Evolutionary conservation across 805 yeast species (phyloP), one percentile per base, ranked within the genome.

Genomic region (Hanseniaspora jakobsenii): DNA sequence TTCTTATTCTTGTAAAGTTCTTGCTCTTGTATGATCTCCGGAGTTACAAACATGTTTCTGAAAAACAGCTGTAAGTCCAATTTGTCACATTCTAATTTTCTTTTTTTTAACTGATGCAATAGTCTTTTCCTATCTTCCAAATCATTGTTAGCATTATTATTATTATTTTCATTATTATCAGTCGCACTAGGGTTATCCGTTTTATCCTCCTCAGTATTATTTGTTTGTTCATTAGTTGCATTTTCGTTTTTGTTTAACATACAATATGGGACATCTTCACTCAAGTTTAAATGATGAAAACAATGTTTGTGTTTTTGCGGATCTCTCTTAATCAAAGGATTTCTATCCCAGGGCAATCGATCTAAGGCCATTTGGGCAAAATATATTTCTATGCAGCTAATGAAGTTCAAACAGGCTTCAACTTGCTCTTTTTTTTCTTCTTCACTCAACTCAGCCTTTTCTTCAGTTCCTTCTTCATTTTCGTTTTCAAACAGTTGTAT

Each of bases 371-470:
- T 17, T 10, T 42, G 46, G 3, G 46, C 46, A 16, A 42, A n/a
- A 36, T 63, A 48, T 58, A 52, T 44, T 58, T 62, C 12, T 58
- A 57, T 19, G 56, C 50, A 1, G 59, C 57, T 7, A 55, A 62
- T 32, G 58, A 48, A 37, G 57, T 48, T n/a, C 56, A 49, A 38
- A 57, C 61, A 14, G 55, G 50, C 45, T 56, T 61, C 9, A 56
- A 49, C 46, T 57, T 61, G 10, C 53, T 52, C 62, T 58, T 55
- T 1, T 61, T 59, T 52, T 29, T 57, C 44, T 10, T 49, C 45
- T 3, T 51, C 52, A 6, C 12, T 12, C 14, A 21, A 29, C n/a
- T 31, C 36, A 6, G 16, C 23, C 7, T 42, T 36, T 8, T 34
- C n/a, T 3, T 42, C 46, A 16, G 51, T 50, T 6, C 22, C n/a